Percentiles rank a stretch among this genome's conserved stretches.
These are phyloP conservation scores for Kwoniella heveanensis DNA, from an alignment of 768 basidiomycete genomes.

Conservation along the genomic window DNA sequence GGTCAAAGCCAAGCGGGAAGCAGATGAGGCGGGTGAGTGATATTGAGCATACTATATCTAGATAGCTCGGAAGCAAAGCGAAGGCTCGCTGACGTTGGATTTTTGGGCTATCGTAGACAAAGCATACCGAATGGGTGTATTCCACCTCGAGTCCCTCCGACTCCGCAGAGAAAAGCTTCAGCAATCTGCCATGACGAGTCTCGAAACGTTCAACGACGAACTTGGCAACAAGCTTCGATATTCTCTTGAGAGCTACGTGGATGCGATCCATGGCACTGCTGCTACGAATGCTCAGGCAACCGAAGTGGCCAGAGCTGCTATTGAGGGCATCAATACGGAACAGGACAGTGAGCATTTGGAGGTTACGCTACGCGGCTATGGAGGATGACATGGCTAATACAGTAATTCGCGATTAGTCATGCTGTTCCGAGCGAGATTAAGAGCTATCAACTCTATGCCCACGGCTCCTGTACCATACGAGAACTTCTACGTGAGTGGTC, in stretches of 20 bases:
- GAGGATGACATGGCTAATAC: constrained; percentile 30
- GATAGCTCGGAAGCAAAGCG: too few species aligned
- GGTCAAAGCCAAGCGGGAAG: constrained; percentile 82
- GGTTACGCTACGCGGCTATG: too few species aligned
- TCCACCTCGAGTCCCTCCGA: constrained; percentile 89
- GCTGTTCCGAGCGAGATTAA: constrained; percentile 35
- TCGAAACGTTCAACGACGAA: constrained; percentile 78
- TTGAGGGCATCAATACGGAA: constrained; percentile 70
- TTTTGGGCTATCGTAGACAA: constrained; percentile 63
- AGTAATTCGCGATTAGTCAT: constrained; percentile 25
- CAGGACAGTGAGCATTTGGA: constrained; percentile 66
- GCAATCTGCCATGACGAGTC: constrained; percentile 80
- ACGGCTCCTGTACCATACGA: constrained; percentile 49
- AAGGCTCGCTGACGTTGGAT: background rate
- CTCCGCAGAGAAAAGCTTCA: constrained; percentile 78
- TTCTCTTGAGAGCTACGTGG: constrained; percentile 71
- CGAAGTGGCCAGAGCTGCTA: constrained; percentile 64
- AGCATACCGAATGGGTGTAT: constrained; percentile 84
- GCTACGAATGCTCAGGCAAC: constrained; percentile 75
- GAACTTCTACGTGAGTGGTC: constrained; percentile 43
- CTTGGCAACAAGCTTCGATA: constrained; percentile 66
- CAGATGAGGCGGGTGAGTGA: constrained; percentile 78
- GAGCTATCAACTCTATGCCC: constrained; percentile 16
- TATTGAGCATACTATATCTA: too few species aligned
- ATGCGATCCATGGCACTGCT: constrained; percentile 77